Conservation (phyloP, 495 filamentous ascomycete species). For the Penicillium malachiteum region DNA sequence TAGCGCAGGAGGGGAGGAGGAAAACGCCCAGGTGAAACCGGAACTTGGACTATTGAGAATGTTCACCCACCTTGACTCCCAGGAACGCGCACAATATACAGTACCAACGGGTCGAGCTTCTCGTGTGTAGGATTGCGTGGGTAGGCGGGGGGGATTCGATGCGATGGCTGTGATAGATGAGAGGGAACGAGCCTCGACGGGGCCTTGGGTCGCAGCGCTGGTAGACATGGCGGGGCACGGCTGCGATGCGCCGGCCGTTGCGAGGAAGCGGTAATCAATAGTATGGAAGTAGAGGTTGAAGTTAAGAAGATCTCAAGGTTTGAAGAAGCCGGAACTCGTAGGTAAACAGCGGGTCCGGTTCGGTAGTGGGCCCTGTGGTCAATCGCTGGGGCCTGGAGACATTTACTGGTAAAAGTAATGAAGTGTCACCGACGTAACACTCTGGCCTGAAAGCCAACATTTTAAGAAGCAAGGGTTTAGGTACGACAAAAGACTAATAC, state of each 20-base stretch:
- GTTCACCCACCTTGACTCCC: constrained; percentile 70
- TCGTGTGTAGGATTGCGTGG: constrained; percentile 69
- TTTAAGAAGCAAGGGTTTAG: constrained; percentile 19
- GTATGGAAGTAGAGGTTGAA: not conserved
- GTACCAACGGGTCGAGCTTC: constrained; percentile 63
- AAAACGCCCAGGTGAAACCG: not conserved
- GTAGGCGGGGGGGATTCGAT: constrained; percentile 80
- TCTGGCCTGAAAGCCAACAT: constrained; percentile 2
- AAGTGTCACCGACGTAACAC: constrained; percentile 3
- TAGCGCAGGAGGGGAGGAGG: not conserved
- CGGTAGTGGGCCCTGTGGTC: not conserved
- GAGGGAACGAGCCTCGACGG: constrained; percentile 78
- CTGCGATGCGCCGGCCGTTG: constrained; percentile 30
- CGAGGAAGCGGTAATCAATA: constrained; percentile 5
- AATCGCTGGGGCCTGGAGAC: constrained; percentile 10
- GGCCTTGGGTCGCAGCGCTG: constrained; percentile 29
- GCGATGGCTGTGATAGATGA: constrained; percentile 77
- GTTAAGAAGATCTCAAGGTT: not conserved
- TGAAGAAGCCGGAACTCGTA: not conserved
- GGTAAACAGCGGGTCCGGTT: constrained; percentile 6
- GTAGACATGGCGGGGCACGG: constrained; percentile 23
- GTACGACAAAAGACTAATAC: constrained; percentile 11
- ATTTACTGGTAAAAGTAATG: not conserved
- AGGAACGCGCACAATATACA: constrained; percentile 92
- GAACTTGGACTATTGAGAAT: too few relatives aligned